These are phyloP conservation scores for Endogone sp. DNA, from an alignment of 192 early-diverging fungal genomes.

Conservation along the genomic window DNA sequence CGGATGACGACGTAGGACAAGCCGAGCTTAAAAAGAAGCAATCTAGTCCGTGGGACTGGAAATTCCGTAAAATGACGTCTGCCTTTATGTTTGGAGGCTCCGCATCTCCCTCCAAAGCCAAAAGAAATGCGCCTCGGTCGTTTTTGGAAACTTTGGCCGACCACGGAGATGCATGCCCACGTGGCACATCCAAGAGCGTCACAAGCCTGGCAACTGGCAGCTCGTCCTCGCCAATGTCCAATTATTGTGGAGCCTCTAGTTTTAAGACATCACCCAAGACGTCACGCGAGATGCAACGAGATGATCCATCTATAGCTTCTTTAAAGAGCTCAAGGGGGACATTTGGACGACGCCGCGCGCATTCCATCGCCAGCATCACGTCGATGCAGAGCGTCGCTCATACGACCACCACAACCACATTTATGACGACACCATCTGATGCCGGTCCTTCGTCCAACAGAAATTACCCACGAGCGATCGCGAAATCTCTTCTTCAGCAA, in stretches of 20 bases:
- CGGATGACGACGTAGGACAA: neutral
- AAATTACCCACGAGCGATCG: neutral
- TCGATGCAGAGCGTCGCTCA: constrained; percentile 27
- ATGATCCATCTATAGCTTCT: neutral
- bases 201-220: too few relatives aligned
- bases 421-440: constrained; percentile 9
- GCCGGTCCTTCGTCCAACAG: neutral
- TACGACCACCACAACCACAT: constrained; percentile 19
- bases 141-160: too few relatives aligned
- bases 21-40: neutral
- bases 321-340: neutral
- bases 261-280: neutral
- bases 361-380: constrained; percentile 26
- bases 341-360: constrained; percentile 11
- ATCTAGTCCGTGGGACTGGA: neutral
- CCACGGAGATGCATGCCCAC: too few relatives aligned
- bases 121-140: too few relatives aligned
- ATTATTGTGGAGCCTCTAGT: neutral
- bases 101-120: neutral
- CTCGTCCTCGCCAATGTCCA: neutral
- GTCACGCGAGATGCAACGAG: neutral
- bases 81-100: neutral
- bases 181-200: too few relatives aligned
- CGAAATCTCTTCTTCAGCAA: constrained; percentile 6
- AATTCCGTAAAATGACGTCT: neutral